Percentiles rank a stretch among this genome's conserved stretches.
Conservation (phyloP, 2,329 filamentous ascomycete species). For the Sporothrix sp. region DNA sequence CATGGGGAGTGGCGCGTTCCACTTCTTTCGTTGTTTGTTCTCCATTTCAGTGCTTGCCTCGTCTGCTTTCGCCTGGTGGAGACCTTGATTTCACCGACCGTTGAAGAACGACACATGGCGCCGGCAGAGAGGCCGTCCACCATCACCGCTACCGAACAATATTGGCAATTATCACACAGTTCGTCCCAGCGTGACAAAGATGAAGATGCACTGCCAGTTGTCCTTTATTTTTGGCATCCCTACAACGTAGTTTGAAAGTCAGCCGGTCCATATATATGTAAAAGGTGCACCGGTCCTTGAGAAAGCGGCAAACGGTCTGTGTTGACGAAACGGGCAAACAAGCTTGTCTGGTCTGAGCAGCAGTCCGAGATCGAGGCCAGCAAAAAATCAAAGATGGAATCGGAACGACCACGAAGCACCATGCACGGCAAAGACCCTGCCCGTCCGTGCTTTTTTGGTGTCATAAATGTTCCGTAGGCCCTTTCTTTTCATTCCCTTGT, state of each 20-base stretch:
- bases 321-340: background rate
- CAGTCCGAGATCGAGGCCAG: background rate
- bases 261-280: no score
- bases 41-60: no score
- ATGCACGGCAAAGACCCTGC: no score
- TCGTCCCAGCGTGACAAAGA: no score
- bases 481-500: background rate
- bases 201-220: no score
- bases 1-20: no score
- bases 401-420: background rate
- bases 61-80: background rate
- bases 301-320: background rate
- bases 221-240: no score
- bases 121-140: background rate
- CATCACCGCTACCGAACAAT: no score
- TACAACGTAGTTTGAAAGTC: no score
- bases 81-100: background rate
- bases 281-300: no score
- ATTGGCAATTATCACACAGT: no score
- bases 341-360: background rate
- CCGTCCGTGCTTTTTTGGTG: background rate
- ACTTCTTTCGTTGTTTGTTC: background rate
- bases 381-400: background rate
- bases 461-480: background rate
- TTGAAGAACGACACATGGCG: conserved; percentile 13